A percentile compares a stretch with the other conserved stretches of the same genome.
Evolutionary conservation across 208 protist species (phyloP).

Genomic region (Phytomonas francai): DNA sequence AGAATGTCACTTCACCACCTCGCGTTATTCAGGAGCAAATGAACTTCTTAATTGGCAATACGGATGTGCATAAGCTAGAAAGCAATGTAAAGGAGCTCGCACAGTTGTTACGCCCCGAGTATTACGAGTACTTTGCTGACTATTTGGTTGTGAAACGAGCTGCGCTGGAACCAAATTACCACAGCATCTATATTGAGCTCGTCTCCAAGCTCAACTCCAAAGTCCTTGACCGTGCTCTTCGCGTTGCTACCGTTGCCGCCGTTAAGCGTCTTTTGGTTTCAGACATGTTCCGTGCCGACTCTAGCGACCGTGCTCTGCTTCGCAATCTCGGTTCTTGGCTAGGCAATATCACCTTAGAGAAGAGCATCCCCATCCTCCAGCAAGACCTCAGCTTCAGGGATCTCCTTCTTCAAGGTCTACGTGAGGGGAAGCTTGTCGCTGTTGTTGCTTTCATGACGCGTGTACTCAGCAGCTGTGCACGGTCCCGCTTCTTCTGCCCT

Average conservation of each 20-base stretch:
- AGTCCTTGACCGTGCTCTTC: constrained; percentile 81
- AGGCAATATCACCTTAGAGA: constrained; percentile 95
- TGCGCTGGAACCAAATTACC: constrained; percentile 97
- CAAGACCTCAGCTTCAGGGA: constrained; percentile 94
- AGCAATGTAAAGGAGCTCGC: constrained; percentile 74
- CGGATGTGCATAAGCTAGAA: constrained; percentile 76
- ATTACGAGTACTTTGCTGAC: constrained; percentile 91
- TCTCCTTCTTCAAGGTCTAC: constrained; percentile 92
- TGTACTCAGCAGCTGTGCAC: constrained; percentile 77
- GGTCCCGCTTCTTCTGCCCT: constrained; percentile 92
- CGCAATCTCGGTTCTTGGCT: constrained; percentile 98
- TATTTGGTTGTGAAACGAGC: constrained; percentile 98
- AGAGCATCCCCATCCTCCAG: constrained; percentile 95
- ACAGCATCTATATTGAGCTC: constrained; percentile 89
- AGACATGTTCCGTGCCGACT: constrained; percentile 89
- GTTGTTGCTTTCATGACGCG: constrained; percentile 97
- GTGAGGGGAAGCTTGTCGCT: constrained; percentile 90
- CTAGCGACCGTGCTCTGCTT: constrained; percentile 92
- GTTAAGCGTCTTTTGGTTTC: constrained; percentile 88
- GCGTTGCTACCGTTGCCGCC: constrained; percentile 71
- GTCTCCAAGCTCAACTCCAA: constrained; percentile 68
- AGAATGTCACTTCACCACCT: constrained; percentile 70
- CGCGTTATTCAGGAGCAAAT: constrained; percentile 88
- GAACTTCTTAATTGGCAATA: constrained; percentile 91
- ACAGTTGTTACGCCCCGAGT: constrained; percentile 74